phyloP scores from a whole-genome alignment of 371 early-diverging fungal species.

The Actinomortierella wolfii region DNA sequence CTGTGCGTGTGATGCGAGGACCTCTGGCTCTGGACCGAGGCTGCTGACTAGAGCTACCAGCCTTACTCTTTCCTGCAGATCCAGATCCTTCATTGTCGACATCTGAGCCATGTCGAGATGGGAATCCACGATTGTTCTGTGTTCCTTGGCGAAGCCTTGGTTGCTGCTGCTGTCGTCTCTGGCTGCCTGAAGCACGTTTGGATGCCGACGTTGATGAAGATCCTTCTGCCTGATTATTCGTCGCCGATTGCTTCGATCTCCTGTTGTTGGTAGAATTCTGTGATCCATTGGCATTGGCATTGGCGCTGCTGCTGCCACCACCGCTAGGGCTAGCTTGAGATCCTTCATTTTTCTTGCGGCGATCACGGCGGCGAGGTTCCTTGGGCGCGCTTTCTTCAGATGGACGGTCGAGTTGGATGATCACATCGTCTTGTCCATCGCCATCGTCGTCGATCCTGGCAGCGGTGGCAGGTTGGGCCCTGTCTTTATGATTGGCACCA shows the following conservation, averaged over 20 bases:
- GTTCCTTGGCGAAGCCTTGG: not conserved
- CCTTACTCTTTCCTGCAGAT: not conserved
- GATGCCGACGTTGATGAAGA: not conserved
- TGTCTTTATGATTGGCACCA: not conserved
- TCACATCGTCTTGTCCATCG: constrained; percentile 30
- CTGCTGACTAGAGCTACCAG: constrained; percentile 8
- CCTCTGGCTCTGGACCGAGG: not conserved
- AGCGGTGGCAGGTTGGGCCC: not conserved
- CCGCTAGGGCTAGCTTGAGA: not conserved
- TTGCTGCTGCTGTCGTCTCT: not conserved
- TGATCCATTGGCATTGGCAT: constrained; percentile 2
- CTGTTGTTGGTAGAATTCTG: constrained; percentile 26
- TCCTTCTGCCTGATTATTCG: constrained; percentile 7
- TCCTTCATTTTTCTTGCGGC: constrained; percentile 11
- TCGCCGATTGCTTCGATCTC: constrained; percentile 27
- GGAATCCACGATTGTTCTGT: not conserved
- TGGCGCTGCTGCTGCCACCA: constrained; percentile 1
- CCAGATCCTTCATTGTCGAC: constrained; percentile 11
- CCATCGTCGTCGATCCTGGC: constrained; percentile 3
- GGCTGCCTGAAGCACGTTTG: not conserved
- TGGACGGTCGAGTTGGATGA: constrained; percentile 33
- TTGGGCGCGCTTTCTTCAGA: constrained; percentile 9
- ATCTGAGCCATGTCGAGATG: constrained; percentile 4
- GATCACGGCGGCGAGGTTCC: not conserved
- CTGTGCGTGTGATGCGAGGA: constrained; percentile 15